Evolutionary conservation across 768 basidiomycete genomes (phyloP).

Genomic region (Saitozyma podzolica): DNA sequence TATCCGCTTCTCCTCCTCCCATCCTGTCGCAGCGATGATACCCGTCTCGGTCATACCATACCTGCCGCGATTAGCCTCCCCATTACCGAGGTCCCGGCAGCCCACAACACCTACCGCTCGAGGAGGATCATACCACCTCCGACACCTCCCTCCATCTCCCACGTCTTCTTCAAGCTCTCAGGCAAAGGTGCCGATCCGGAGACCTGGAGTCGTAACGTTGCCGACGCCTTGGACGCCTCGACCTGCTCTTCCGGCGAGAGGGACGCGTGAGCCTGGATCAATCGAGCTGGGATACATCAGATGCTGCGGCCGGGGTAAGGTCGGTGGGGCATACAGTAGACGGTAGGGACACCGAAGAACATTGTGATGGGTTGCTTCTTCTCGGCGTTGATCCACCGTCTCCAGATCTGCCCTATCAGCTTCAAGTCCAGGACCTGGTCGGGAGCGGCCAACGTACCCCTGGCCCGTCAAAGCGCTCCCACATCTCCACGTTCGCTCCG

Average conservation of each 20-base stretch:
- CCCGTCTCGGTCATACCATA: constrained; percentile 51
- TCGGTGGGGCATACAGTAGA: constrained; percentile 28
- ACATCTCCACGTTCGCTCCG: constrained; percentile 45
- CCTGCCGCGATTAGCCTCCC: constrained; percentile 3
- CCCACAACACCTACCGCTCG: constrained; percentile 6
- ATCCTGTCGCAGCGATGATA: constrained; percentile 33
- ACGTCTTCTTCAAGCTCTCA: constrained; percentile 39
- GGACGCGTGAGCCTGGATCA: constrained; percentile 24
- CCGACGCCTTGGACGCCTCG: constrained; percentile 32
- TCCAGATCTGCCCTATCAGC: constrained; percentile 33
- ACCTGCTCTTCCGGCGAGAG: constrained; percentile 20
- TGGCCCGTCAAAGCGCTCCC: constrained; percentile 39
- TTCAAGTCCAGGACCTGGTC: background rate
- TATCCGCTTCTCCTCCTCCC: constrained; percentile 24
- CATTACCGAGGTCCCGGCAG: background rate
- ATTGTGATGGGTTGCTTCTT: constrained; percentile 34
- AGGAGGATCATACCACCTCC: constrained; percentile 42
- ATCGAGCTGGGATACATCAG: constrained; percentile 17
- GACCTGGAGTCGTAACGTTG: constrained; percentile 34
- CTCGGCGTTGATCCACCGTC: constrained; percentile 31
- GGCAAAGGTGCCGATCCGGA: constrained; percentile 47
- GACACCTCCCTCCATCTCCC: constrained; percentile 31
- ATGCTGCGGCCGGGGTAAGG: background rate
- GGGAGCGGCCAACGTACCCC: constrained; percentile 12
- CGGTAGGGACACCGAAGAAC: constrained; percentile 49